phyloP scores from a whole-genome alignment of 441 rosid species.

The Arabidopsis lyrata region DNA sequence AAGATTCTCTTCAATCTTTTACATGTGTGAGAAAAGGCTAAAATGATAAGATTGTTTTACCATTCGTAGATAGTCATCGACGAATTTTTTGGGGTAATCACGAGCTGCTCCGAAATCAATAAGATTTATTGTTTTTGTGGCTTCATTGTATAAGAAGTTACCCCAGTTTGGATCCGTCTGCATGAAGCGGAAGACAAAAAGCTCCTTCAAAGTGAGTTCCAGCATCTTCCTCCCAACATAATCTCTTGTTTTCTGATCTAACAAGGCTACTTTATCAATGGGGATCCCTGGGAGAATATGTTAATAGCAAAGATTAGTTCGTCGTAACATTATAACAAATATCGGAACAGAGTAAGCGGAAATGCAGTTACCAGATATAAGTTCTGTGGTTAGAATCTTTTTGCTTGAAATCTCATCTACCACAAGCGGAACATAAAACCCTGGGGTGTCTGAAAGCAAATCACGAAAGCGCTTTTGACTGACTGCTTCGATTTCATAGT shows the following conservation, averaged over 20 bases:
- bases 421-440: conserved; percentile 83
- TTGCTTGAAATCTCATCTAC: conserved; percentile 78
- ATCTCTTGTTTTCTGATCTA: conserved; percentile 80
- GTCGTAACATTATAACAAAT: background rate
- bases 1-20: background rate
- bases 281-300: conserved; percentile 67
- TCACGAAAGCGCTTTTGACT: conserved; percentile 81
- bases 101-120: conserved; percentile 98
- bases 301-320: conserved; percentile 28
- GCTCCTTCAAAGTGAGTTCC: conserved; percentile 84
- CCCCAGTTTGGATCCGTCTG: conserved; percentile 99
- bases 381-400: conserved; percentile 84
- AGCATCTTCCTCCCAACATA: conserved; percentile 84
- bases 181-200: conserved; percentile 93
- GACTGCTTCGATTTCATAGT: conserved; percentile 83
- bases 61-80: conserved; percentile 89
- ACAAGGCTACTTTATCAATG: conserved; percentile 83
- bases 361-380: conserved; percentile 67
- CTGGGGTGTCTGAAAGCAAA: conserved; percentile 57
- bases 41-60: conserved; percentile 48
- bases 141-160: conserved; percentile 82
- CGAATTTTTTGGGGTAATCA: conserved; percentile 81
- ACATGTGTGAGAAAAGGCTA: background rate
- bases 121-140: conserved; percentile 75
- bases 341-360: background rate